A percentile compares a stretch with the other conserved stretches of the same genome.
Evolutionary conservation across 1,284 basidiomycete genomes (phyloP).

Genomic region (Pseudozyma tsukubaensis): DNA sequence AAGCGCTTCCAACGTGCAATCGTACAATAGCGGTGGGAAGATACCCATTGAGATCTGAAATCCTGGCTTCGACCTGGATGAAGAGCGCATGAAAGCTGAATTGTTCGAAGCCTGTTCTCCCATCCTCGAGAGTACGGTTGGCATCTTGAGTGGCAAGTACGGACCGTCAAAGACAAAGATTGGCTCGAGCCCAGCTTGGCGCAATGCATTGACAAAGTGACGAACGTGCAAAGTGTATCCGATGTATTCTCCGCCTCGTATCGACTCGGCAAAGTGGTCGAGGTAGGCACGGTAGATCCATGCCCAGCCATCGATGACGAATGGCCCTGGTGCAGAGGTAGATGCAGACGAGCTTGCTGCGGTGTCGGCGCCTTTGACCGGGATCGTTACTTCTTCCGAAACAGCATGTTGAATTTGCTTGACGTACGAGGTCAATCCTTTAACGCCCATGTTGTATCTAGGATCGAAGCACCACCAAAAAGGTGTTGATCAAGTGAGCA

Average conservation of each 20-base stretch:
- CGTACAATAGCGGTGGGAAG: constrained; percentile 49
- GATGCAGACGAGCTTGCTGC: constrained; percentile 6
- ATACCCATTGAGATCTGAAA: constrained; percentile 47
- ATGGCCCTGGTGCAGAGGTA: constrained; percentile 4
- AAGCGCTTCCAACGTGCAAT: constrained; percentile 45
- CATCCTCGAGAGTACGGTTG: constrained; percentile 38
- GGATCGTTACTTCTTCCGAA: constrained; percentile 38
- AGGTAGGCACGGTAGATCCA: constrained; percentile 56
- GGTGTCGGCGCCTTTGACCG: constrained; percentile 4
- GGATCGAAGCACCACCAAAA: too few species aligned
- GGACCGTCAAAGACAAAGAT: constrained; percentile 64
- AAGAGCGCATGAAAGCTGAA: constrained; percentile 54
- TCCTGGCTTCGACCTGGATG: constrained; percentile 30
- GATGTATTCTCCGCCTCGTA: constrained; percentile 49
- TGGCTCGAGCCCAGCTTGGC: constrained; percentile 39
- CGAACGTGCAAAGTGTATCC: constrained; percentile 32
- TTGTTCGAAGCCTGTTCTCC: constrained; percentile 29
- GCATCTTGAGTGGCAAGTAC: constrained; percentile 49
- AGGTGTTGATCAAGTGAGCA: neutral
- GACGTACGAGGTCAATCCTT: constrained; percentile 53
- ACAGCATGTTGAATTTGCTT: constrained; percentile 34
- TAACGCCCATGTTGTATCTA: constrained; percentile 46
- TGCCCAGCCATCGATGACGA: constrained; percentile 60
- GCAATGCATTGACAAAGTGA: constrained; percentile 27
- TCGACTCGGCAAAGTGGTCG: constrained; percentile 45